Conservation (phyloP, 2,329 filamentous ascomycete species). For the Acephala macrosclerotiorum region DNA sequence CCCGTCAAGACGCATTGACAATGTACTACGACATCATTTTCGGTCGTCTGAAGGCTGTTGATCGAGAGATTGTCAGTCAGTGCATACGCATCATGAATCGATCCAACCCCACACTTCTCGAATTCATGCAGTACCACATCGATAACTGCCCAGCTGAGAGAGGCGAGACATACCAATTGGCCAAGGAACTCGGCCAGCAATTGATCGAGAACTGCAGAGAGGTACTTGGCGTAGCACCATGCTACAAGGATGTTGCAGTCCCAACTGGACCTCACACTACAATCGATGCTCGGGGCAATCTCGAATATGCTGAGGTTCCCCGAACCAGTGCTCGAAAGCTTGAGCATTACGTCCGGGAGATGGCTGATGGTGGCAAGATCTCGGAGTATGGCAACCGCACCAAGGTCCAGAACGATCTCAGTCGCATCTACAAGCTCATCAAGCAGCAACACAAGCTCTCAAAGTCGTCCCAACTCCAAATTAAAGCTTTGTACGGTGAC, state of each 20-base stretch:
- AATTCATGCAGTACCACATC: constrained; percentile 99
- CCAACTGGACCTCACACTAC: constrained; percentile 92
- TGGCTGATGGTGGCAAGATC: constrained; percentile 98
- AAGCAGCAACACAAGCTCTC: constrained; percentile 98
- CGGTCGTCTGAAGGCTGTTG: constrained; percentile 88
- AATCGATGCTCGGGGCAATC: constrained; percentile 90
- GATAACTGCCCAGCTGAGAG: constrained; percentile 97
- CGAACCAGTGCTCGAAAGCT: constrained; percentile 92
- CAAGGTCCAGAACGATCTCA: constrained; percentile 96
- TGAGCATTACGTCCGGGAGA: constrained; percentile 97
- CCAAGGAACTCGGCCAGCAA: constrained; percentile 90
- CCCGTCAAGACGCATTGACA: constrained; percentile 91
- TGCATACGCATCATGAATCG: constrained; percentile 99
- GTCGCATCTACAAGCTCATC: constrained; percentile 97
- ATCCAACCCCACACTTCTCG: constrained; percentile 91
- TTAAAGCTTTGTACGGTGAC: constrained; percentile 93
- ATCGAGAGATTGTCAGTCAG: constrained; percentile 97
- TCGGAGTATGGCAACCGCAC: constrained; percentile 98
- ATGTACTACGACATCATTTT: constrained; percentile 99
- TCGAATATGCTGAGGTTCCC: constrained; percentile 89
- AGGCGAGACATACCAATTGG: constrained; percentile 97
- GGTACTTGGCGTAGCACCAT: constrained; percentile 80
- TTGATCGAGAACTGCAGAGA: constrained; percentile 98
- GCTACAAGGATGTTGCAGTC: constrained; percentile 94
- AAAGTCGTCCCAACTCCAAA: constrained; percentile 94